Base-by-base conservation (phyloP, 1,284 basidiomycete genomes). In the Malassezia sp. region DNA sequence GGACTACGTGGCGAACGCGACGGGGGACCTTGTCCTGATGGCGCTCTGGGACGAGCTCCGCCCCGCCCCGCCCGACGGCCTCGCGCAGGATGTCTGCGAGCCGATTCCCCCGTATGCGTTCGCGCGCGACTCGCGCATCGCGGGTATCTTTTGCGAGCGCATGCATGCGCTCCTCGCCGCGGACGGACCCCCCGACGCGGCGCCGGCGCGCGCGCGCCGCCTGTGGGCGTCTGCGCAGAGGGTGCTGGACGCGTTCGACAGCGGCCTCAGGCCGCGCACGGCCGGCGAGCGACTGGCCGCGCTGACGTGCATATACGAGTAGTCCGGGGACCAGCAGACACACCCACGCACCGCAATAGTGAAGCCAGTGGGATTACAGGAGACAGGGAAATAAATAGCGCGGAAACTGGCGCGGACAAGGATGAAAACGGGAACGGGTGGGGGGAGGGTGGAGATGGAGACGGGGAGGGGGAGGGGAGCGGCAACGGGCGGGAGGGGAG, bases 1-100 rank as follows among this genome's bases (percentile, higher is more conserved):
- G 22, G 66, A 69, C 32, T 63, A 63, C 37, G 52, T 69, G 23
- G 49, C 57, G 7, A 69, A 69, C 28, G 60, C 64, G 2, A 46
- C 54, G 15, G 52, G 53, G n/a, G 66, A 69, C 52, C 48, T 69
- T 14, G 18, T 69, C 11, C 49, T 69, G 14, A 56, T 63, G 53
- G 53, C 64, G 15, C 34, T 69, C 2, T 69, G 66, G 66, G 40
- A 50, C 2, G 29, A 17, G 15, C 31, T 49, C 9, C 36, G 36
- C 11, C 27, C 34, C n/a, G 17, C 10, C 2, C 24, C 21, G 6
- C n/a, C n/a, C 26, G 12, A 6, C 26, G 26, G 26, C 7, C 26
- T 7, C 7, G 7, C 12, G 26, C 26, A 7, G 7, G n/a, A n/a
- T n/a, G n/a, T n/a, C n/a, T n/a, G n/a, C n/a, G 33, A 31, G 5